These are phyloP conservation scores for Nepenthes mirabilis DNA, from an alignment of 148 eudicot genomes.

Conservation along the genomic window DNA sequence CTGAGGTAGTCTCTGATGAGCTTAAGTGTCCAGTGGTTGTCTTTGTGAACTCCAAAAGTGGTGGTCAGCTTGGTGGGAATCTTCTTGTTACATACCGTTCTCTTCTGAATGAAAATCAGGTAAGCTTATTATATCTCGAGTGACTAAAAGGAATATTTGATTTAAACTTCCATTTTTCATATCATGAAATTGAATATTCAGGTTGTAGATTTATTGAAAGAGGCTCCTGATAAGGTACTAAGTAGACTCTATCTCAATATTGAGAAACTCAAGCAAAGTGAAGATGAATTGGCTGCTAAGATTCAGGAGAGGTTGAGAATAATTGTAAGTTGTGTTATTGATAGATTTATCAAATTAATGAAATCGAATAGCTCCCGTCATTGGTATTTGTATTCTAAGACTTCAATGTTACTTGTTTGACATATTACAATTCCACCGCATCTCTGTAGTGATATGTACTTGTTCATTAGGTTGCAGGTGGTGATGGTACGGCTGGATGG, in stretches of 20 bases:
- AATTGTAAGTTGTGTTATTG: slow-evolving; percentile 31
- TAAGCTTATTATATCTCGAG: slow-evolving; percentile 7
- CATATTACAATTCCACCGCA: too few species aligned
- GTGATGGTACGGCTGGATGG: slow-evolving; percentile 99
- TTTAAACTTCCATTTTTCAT: neutral
- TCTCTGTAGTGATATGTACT: slow-evolving; percentile 2
- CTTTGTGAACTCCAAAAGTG: slow-evolving; percentile 86
- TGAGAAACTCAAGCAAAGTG: slow-evolving; percentile 54
- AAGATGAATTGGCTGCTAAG: slow-evolving; percentile 43
- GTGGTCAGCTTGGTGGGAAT: slow-evolving; percentile 94
- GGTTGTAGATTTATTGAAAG: slow-evolving; percentile 78
- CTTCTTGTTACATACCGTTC: slow-evolving; percentile 70
- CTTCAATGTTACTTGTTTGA: too few species aligned
- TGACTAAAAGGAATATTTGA: neutral
- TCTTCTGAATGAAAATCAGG: slow-evolving; percentile 71
- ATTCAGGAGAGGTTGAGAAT: slow-evolving; percentile 65
- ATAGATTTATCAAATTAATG: neutral
- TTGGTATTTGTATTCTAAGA: neutral
- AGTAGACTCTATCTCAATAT: slow-evolving; percentile 51
- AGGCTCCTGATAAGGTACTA: slow-evolving; percentile 66
- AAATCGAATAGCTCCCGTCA: neutral
- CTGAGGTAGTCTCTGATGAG: slow-evolving; percentile 12
- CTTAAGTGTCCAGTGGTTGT: slow-evolving; percentile 74
- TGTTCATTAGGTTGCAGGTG: slow-evolving; percentile 81
- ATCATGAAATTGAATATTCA: slow-evolving; percentile 10